Percentiles rank a stretch among this genome's conserved stretches.
phyloP scores from a whole-genome alignment of 352 stramenopile species.

The Pythium apleroticum region DNA sequence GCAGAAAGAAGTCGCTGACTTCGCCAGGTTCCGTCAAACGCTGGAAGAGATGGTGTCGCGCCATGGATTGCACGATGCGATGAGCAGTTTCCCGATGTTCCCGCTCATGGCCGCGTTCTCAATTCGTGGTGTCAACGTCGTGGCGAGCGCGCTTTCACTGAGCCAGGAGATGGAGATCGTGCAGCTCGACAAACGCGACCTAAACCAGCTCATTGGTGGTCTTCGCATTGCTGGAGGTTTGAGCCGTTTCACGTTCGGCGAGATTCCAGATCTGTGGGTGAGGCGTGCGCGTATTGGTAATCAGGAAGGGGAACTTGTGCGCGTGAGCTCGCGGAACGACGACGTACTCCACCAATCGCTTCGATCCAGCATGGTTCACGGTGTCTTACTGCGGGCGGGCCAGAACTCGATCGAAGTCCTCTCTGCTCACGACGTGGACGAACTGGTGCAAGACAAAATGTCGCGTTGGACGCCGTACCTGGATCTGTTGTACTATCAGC shows the following conservation, averaged over 20 bases:
- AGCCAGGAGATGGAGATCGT: conserved; percentile 40
- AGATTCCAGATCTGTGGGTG: conserved; percentile 59
- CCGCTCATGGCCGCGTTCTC: conserved; percentile 61
- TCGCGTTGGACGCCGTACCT: conserved; percentile 59
- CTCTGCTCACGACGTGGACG: conserved; percentile 51
- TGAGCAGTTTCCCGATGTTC: conserved; percentile 50
- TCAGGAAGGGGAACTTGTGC: conserved; percentile 42
- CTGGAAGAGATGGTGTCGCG: conserved; percentile 51
- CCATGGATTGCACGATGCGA: conserved; percentile 34
- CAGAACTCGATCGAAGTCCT: conserved; percentile 31
- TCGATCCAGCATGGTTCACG: conserved; percentile 59
- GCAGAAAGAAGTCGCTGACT: conserved; percentile 42
- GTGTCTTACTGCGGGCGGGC: conserved; percentile 49
- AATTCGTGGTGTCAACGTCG: conserved; percentile 50
- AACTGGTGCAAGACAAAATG: conserved; percentile 41
- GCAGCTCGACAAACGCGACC: conserved; percentile 50
- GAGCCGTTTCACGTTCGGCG: conserved; percentile 58
- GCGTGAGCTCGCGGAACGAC: conserved; percentile 52
- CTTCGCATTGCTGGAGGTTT: conserved; percentile 33
- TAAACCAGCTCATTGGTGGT: conserved; percentile 39
- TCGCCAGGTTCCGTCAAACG: conserved; percentile 54
- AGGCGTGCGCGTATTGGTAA: conserved; percentile 37
- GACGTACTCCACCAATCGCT: conserved; percentile 61
- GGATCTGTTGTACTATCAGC: conserved; percentile 59
- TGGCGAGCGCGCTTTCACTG: conserved; percentile 51